Conservation (phyloP, 2,329 filamentous ascomycete species). For the Penicillium sp. region DNA sequence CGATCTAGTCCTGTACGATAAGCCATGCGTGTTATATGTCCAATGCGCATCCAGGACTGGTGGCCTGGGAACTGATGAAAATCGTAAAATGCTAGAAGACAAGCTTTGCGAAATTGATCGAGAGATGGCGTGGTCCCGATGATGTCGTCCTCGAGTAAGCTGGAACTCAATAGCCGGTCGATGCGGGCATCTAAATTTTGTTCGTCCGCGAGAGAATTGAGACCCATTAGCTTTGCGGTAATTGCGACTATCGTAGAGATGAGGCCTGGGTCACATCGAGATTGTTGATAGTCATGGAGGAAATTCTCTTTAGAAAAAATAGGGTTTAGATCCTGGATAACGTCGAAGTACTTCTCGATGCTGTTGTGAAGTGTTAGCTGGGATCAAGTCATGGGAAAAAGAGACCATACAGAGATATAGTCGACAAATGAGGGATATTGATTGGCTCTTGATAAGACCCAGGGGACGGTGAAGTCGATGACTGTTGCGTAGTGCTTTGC, state of each 20-base stretch:
- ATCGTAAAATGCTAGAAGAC: constrained; percentile 38
- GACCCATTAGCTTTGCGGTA: constrained; percentile 26
- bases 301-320: constrained; percentile 31
- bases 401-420: neutral
- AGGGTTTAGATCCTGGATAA: constrained; percentile 32
- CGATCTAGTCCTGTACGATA: constrained; percentile 36
- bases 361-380: constrained; percentile 1
- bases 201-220: neutral
- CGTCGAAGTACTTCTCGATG: constrained; percentile 30
- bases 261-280: constrained; percentile 15
- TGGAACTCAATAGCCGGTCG: constrained; percentile 9
- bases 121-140: constrained; percentile 16
- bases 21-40: constrained; percentile 35
- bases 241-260: constrained; percentile 31
- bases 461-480: neutral
- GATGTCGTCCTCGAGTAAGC: constrained; percentile 12
- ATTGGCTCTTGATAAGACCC: neutral
- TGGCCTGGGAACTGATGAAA: constrained; percentile 40
- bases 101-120: constrained; percentile 34
- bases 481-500: neutral
- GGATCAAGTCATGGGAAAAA: neutral
- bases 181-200: neutral
- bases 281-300: constrained; percentile 23
- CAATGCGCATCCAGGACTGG: constrained; percentile 34
- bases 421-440: neutral